A percentile compares a stretch with the other conserved stretches of the same genome.
These are phyloP conservation scores for Phialophora verrucosa DNA, from an alignment of 2,329 filamentous ascomycete species.

Conservation along the genomic window DNA sequence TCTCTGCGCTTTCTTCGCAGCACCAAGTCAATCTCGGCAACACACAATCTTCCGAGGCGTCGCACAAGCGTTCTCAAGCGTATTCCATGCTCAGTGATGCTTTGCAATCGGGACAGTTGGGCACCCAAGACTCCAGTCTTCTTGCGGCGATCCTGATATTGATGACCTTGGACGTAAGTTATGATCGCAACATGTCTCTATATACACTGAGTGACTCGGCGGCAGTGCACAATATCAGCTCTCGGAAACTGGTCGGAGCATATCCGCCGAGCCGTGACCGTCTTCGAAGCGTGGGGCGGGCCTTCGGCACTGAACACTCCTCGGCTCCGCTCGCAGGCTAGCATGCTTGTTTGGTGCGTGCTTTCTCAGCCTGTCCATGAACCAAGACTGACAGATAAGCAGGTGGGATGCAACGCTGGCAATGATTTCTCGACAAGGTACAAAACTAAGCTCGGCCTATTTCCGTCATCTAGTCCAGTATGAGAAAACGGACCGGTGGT, in stretches of 20 bases:
- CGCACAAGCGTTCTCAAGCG: neutral
- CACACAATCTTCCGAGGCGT: neutral
- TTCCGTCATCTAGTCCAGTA: too few relatives aligned
- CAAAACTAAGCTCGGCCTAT: too few relatives aligned
- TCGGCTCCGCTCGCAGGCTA: too few relatives aligned
- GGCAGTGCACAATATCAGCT: too few relatives aligned
- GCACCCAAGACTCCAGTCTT: too few relatives aligned
- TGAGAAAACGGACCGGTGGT: too few relatives aligned
- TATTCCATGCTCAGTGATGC: neutral
- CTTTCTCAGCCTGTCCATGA: too few relatives aligned
- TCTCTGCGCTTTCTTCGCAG: constrained; percentile 18
- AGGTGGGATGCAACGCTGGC: too few relatives aligned
- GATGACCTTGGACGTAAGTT: constrained; percentile 14
- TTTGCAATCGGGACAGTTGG: neutral
- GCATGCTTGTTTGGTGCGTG: too few relatives aligned
- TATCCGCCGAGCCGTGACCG: constrained; percentile 4
- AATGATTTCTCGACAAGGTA: too few relatives aligned
- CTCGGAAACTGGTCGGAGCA: neutral
- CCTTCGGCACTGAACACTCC: constrained; percentile 9
- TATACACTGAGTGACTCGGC: too few relatives aligned
- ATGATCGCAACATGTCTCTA: neutral
- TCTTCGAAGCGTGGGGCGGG: constrained; percentile 8
- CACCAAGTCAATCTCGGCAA: neutral
- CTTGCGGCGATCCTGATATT: constrained; percentile 2
- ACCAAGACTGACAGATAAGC: too few relatives aligned